Conservation (phyloP, 148 eudicot species). For the Heliamphora exappendiculata region DNA sequence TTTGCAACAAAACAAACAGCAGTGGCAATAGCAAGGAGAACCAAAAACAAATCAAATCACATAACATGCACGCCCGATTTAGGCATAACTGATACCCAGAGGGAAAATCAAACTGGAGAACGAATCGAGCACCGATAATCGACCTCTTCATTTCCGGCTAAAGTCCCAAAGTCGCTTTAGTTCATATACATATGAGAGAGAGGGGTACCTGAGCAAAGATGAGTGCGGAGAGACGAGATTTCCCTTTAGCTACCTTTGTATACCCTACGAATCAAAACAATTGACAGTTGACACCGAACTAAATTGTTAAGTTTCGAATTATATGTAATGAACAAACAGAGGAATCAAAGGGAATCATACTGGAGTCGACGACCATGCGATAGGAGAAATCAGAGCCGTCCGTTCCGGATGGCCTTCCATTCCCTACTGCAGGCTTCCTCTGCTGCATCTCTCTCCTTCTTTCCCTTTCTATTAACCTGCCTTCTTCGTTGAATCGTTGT, state of each 20-base stretch:
- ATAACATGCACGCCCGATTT: too few species aligned
- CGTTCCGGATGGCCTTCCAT: conserved; percentile 75
- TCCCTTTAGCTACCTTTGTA: conserved; percentile 62
- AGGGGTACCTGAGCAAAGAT: conserved; percentile 44
- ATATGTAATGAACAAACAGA: background rate
- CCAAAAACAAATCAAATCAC: too few species aligned
- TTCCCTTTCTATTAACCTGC: background rate
- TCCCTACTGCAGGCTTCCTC: conserved; percentile 27
- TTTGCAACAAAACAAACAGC: too few species aligned
- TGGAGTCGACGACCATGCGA: conserved; percentile 86
- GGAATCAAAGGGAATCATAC: conserved; percentile 21
- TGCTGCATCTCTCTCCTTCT: conserved; percentile 45
- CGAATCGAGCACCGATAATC: too few species aligned
- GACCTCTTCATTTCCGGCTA: too few species aligned
- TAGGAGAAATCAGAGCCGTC: conserved; percentile 89
- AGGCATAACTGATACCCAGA: too few species aligned
- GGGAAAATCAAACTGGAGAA: too few species aligned
- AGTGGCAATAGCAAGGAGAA: too few species aligned
- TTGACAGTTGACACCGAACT: background rate
- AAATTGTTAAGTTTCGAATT: background rate
- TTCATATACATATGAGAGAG: too few species aligned
- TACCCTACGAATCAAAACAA: conserved; percentile 36
- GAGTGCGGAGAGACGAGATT: conserved; percentile 43
- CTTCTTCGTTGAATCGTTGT: background rate
- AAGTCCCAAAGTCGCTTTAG: too few species aligned